Percentiles rank a stretch among this genome's conserved stretches.
Evolutionary conservation across 2,329 filamentous ascomycete species (phyloP).

Genomic region (Phialophora tarda): DNA sequence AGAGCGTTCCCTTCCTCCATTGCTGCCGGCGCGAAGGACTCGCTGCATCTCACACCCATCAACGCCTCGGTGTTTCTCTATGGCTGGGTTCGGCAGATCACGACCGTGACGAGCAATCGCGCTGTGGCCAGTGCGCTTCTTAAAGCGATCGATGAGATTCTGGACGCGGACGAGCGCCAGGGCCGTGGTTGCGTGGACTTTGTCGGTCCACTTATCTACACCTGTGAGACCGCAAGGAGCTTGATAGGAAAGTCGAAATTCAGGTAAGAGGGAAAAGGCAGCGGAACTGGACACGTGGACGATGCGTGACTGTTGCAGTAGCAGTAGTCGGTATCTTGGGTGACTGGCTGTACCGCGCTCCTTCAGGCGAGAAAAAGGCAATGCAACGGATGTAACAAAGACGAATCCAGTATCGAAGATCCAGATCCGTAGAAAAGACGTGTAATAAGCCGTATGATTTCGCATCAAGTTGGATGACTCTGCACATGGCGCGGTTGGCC

Average conservation of each 20-base stretch:
- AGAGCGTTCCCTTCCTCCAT: constrained; percentile 20
- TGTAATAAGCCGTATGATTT: not conserved
- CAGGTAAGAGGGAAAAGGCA: constrained; percentile 41
- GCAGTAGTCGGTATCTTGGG: not conserved
- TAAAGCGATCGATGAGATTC: constrained; percentile 30
- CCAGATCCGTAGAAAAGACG: not conserved
- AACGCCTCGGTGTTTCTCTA: constrained; percentile 74
- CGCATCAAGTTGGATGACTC: not conserved
- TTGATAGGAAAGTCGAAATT: constrained; percentile 69
- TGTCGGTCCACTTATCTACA: constrained; percentile 66
- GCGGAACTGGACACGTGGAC: not conserved
- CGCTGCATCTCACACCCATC: constrained; percentile 60
- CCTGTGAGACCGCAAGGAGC: constrained; percentile 68
- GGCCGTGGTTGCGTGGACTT: constrained; percentile 57
- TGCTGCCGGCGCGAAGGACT: constrained; percentile 8
- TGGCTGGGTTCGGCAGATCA: constrained; percentile 68
- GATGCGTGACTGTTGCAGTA: not conserved
- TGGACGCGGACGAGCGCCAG: constrained; percentile 41
- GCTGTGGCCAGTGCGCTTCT: constrained; percentile 71
- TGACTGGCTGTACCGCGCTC: not conserved
- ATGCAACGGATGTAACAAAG: not conserved
- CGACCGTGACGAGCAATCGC: constrained; percentile 74
- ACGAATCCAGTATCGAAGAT: not conserved
- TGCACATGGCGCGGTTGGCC: not conserved
- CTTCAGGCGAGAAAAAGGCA: not conserved